Evolutionary conservation across 2,329 filamentous ascomycete genomes (phyloP).

Genomic region (Microsporum ferrugineum): DNA sequence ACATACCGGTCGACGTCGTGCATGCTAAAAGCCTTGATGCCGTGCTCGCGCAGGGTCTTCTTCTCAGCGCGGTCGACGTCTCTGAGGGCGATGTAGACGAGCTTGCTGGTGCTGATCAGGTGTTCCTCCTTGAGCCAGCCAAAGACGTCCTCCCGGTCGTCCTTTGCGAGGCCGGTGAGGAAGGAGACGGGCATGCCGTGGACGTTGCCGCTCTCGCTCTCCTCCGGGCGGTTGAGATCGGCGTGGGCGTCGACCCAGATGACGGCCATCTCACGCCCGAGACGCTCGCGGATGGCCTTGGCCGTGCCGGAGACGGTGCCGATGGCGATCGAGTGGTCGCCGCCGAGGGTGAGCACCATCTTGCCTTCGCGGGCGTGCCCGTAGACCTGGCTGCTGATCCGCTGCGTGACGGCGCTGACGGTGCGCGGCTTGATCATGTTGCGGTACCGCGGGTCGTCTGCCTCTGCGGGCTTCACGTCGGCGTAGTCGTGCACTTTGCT

Average conservation of each 20-base stretch:
- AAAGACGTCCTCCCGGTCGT: conserved; percentile 67
- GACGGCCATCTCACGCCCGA: conserved; percentile 72
- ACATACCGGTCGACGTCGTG: conserved; percentile 82
- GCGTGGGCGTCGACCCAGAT: conserved; percentile 99
- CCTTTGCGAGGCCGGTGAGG: conserved; percentile 69
- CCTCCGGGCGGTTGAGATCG: conserved; percentile 95
- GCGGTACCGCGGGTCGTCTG: conserved; percentile 59
- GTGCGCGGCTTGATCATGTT: conserved; percentile 88
- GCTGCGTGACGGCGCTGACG: conserved; percentile 72
- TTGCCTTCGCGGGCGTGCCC: conserved; percentile 70
- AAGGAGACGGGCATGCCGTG: conserved; percentile 98
- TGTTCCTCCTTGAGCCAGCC: conserved; percentile 66
- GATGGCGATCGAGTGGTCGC: conserved; percentile 93
- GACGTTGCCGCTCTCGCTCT: conserved; percentile 79
- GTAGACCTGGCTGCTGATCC: conserved; percentile 76
- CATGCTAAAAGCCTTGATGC: conserved; percentile 96
- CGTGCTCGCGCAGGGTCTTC: conserved; percentile 73
- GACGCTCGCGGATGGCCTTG: conserved; percentile 71
- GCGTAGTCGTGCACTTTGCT: conserved; percentile 69
- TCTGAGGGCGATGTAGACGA: conserved; percentile 91
- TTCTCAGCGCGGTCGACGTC: conserved; percentile 94
- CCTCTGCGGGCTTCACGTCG: conserved; percentile 52
- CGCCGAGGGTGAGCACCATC: conserved; percentile 83
- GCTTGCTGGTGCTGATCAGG: conserved; percentile 58
- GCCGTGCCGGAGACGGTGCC: conserved; percentile 82